Conservation (phyloP, 805 yeast genomes). For the Saccharomycopsis sp. region DNA sequence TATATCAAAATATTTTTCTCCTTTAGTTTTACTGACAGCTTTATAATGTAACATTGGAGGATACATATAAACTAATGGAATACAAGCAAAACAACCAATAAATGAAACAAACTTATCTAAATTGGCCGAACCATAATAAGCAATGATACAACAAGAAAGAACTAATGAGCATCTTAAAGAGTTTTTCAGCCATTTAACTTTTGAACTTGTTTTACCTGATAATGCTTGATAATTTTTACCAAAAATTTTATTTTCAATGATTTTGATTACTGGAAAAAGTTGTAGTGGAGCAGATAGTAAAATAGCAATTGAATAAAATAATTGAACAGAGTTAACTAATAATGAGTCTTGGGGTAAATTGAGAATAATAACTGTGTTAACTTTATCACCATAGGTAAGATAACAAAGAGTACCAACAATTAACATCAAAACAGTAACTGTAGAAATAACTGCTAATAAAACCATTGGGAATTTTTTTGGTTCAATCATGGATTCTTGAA, state of each 20-base stretch:
- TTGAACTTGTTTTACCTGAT: conserved; percentile 41
- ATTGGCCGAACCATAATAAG: conserved; percentile 58
- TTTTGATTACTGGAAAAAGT: conserved; percentile 66
- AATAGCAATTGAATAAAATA: conserved; percentile 66
- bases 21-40: conserved; percentile 33
- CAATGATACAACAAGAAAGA: conserved; percentile 40
- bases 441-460: conserved; percentile 45
- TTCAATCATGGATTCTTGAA: conserved; percentile 69
- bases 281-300: conserved; percentile 74
- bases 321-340: conserved; percentile 52
- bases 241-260: conserved; percentile 56
- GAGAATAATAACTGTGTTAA: conserved; percentile 58
- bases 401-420: conserved; percentile 61
- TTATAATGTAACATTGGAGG: conserved; percentile 69
- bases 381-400: conserved; percentile 51
- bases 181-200: conserved; percentile 60
- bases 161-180: conserved; percentile 46
- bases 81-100: conserved; percentile 78
- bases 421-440: conserved; percentile 54
- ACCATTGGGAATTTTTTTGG: conserved; percentile 68
- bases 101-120: conserved; percentile 68
- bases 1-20: conserved; percentile 36
- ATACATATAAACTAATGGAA: conserved; percentile 77
- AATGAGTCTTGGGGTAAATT: conserved; percentile 63
- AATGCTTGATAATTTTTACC: conserved; percentile 24